These are phyloP conservation scores for Aureobasidium pullulans DNA, from an alignment of 2,329 filamentous ascomycete species.

Conservation along the genomic window DNA sequence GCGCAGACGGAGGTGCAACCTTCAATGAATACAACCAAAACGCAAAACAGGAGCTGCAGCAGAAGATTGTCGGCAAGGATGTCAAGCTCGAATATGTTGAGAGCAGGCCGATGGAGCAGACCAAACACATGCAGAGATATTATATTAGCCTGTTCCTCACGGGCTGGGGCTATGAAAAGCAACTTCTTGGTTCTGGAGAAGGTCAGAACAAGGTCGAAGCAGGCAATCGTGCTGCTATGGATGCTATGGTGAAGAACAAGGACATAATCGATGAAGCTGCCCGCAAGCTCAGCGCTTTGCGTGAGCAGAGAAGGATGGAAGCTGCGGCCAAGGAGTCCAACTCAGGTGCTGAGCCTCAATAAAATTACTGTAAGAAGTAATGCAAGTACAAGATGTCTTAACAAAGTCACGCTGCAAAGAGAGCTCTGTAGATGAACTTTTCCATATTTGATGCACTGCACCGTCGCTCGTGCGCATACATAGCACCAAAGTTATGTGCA, in stretches of 20 bases:
- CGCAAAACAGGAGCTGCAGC: constrained; percentile 14
- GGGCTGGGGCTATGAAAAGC: constrained; percentile 59
- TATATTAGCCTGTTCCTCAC: constrained; percentile 58
- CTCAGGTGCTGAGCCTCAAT: background rate
- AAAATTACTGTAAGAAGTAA: background rate
- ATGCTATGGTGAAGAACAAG: constrained; percentile 47
- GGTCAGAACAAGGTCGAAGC: constrained; percentile 64
- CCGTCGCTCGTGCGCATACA: too few relatives aligned
- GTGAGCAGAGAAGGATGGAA: constrained; percentile 2
- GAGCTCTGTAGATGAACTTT: too few relatives aligned
- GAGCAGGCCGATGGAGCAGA: constrained; percentile 23
- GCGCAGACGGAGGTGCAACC: background rate
- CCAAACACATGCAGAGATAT: constrained; percentile 45
- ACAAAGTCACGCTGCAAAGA: too few relatives aligned
- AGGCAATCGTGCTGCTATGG: constrained; percentile 56
- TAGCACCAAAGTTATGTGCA: too few relatives aligned
- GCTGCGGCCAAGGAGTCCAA: background rate
- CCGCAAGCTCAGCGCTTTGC: background rate
- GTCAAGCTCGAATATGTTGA: constrained; percentile 11
- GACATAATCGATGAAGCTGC: constrained; percentile 21
- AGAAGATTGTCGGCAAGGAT: constrained; percentile 5
- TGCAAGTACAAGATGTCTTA: too few relatives aligned
- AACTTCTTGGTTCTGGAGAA: constrained; percentile 55
- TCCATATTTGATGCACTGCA: too few relatives aligned
- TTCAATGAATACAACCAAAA: constrained; percentile 12